These are phyloP conservation scores for Arctium lappa DNA, from an alignment of 129 eudicot genomes.

Conservation along the genomic window DNA sequence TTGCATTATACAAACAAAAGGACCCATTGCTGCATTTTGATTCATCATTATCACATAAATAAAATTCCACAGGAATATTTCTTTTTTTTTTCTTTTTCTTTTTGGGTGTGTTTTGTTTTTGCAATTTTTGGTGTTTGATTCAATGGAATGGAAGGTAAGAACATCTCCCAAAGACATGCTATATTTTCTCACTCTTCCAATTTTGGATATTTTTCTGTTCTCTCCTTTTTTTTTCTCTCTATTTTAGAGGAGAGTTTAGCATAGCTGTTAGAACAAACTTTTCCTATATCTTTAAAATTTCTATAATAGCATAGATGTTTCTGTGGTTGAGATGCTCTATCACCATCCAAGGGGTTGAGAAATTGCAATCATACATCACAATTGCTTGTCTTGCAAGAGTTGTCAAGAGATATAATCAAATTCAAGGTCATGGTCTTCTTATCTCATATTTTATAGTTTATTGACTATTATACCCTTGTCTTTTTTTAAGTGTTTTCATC, in stretches of 20 bases:
- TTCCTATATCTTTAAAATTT: too few relatives aligned
- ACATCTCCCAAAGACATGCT: too few relatives aligned
- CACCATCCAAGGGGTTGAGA: slow-evolving; percentile 23
- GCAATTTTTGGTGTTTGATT: not conserved
- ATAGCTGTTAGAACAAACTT: too few relatives aligned
- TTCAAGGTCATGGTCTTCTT: slow-evolving; percentile 1
- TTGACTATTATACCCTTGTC: slow-evolving; percentile 13
- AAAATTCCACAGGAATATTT: slow-evolving; percentile 13
- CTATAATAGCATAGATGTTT: too few relatives aligned
- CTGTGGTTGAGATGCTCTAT: not conserved
- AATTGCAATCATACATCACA: slow-evolving; percentile 13
- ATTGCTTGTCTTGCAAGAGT: slow-evolving; percentile 23
- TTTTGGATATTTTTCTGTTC: too few relatives aligned
- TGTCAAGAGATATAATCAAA: slow-evolving; percentile 18
- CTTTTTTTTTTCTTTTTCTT: not conserved
- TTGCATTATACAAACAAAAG: slow-evolving; percentile 41
- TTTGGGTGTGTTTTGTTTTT: not conserved
- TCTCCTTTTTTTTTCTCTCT: too few relatives aligned
- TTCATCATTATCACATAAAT: slow-evolving; percentile 20
- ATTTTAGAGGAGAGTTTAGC: too few relatives aligned
- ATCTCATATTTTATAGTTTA: not conserved
- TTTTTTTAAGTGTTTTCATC: not conserved
- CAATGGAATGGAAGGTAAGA: not conserved
- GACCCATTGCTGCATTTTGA: slow-evolving; percentile 20
- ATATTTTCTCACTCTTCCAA: too few relatives aligned